Evolutionary conservation across 768 basidiomycete species (phyloP).

Genomic region (Roridomyces roridus): DNA sequence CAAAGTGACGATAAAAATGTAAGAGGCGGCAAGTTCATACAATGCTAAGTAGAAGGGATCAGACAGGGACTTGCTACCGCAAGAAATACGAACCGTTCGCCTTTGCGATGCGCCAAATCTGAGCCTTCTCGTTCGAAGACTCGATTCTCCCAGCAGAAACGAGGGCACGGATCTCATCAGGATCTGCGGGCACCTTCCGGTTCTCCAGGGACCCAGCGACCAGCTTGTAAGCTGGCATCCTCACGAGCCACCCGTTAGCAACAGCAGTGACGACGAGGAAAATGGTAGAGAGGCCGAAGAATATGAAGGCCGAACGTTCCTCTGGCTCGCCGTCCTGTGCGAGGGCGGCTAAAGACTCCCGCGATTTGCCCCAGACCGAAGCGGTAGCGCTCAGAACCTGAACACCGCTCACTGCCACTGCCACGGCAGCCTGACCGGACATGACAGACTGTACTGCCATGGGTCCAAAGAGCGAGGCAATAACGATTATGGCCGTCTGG

Average conservation of each 20-base stretch:
- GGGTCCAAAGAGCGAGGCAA: slow-evolving; percentile 83
- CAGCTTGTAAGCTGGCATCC: slow-evolving; percentile 62
- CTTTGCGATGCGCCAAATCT: slow-evolving; percentile 61
- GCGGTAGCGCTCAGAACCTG: slow-evolving; percentile 71
- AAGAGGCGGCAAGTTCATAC: slow-evolving; percentile 77
- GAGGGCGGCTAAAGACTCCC: slow-evolving; percentile 30
- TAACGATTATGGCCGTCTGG: slow-evolving; percentile 76
- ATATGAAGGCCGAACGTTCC: slow-evolving; percentile 72
- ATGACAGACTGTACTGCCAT: slow-evolving; percentile 75
- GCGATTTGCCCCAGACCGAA: slow-evolving; percentile 56
- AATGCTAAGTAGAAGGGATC: slow-evolving; percentile 29
- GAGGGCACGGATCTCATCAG: slow-evolving; percentile 43
- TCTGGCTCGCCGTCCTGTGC: slow-evolving; percentile 57
- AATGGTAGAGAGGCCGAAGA: slow-evolving; percentile 72
- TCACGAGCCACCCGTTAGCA: slow-evolving; percentile 63
- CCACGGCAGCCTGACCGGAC: slow-evolving; percentile 87
- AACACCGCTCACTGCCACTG: slow-evolving; percentile 78
- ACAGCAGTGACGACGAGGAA: slow-evolving; percentile 64
- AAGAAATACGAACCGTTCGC: slow-evolving; percentile 48
- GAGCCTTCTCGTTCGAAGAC: slow-evolving; percentile 43
- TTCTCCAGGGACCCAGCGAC: slow-evolving; percentile 57
- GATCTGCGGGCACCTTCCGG: slow-evolving; percentile 24
- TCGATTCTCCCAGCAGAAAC: slow-evolving; percentile 36
- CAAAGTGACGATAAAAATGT: slow-evolving; percentile 80
- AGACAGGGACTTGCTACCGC: background rate